Evolutionary conservation across 441 rosid species (phyloP).

Genomic region (Sinapis alba): DNA sequence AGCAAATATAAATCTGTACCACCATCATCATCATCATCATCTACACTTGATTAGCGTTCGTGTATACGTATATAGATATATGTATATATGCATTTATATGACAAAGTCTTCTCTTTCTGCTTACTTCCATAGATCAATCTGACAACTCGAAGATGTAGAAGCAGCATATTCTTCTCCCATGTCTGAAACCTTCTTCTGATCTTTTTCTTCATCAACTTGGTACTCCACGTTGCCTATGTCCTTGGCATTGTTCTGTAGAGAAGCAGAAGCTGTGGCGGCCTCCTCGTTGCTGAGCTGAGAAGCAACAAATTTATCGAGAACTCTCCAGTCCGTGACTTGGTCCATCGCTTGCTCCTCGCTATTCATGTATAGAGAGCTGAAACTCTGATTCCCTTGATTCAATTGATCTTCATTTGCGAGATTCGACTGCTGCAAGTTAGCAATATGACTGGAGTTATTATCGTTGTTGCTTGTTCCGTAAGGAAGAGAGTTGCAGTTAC

Average conservation of each 20-base stretch:
- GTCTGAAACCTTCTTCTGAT: conserved; percentile 52
- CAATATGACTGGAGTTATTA: conserved; percentile 45
- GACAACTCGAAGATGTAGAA: conserved; percentile 77
- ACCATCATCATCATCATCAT: conserved; percentile 33
- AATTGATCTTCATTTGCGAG: conserved; percentile 61
- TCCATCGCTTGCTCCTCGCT: conserved; percentile 56
- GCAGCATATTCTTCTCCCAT: conserved; percentile 63
- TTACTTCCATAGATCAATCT: conserved; percentile 91
- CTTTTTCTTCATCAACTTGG: conserved; percentile 46
- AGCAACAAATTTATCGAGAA: conserved; percentile 94
- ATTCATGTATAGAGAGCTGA: conserved; percentile 47
- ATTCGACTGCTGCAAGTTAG: conserved; percentile 56
- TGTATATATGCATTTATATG: conserved; percentile 33
- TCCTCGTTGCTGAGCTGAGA: conserved; percentile 93
- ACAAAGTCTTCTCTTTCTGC: conserved; percentile 18
- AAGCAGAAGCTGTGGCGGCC: conserved; percentile 39
- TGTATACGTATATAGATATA: conserved; percentile 28
- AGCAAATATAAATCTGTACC: conserved; percentile 36
- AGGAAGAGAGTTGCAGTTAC: conserved; percentile 52
- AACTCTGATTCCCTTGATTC: conserved; percentile 50
- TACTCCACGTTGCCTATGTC: conserved; percentile 44
- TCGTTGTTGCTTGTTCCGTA: conserved; percentile 49
- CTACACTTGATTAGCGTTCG: conserved; percentile 33
- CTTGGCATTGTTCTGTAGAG: conserved; percentile 32
- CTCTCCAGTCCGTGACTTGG: conserved; percentile 91